phyloP scores from a whole-genome alignment of 2,329 filamentous ascomycete genomes.

The Fusarium torreyae region DNA sequence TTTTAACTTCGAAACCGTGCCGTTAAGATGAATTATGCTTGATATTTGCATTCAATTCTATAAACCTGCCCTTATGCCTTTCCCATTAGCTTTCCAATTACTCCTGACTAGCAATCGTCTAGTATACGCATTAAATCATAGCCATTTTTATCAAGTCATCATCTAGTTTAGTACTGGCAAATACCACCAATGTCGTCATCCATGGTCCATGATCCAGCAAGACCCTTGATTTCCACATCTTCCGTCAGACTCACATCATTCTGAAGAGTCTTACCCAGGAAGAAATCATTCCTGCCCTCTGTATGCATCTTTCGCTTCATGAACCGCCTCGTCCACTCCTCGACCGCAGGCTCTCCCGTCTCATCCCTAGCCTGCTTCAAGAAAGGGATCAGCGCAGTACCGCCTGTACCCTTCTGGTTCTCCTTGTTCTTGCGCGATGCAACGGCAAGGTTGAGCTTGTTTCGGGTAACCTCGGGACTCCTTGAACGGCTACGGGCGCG shows the following conservation, averaged over 20 bases:
- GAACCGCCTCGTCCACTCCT: slow-evolving; percentile 72
- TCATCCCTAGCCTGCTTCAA: slow-evolving; percentile 97
- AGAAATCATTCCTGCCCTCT: slow-evolving; percentile 70
- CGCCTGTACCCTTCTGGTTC: slow-evolving; percentile 89
- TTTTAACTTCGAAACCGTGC: neutral
- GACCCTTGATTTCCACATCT: slow-evolving; percentile 71
- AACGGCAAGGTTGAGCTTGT: slow-evolving; percentile 73
- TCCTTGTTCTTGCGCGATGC: slow-evolving; percentile 66
- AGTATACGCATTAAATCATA: neutral
- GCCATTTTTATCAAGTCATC: neutral
- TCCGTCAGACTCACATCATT: slow-evolving; percentile 56
- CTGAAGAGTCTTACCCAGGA: slow-evolving; percentile 68
- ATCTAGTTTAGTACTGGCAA: slow-evolving; percentile 64
- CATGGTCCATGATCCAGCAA: slow-evolving; percentile 91
- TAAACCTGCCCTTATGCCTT: neutral
- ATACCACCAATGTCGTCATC: slow-evolving; percentile 82
- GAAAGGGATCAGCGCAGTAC: slow-evolving; percentile 94
- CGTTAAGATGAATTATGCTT: neutral
- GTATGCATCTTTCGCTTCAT: slow-evolving; percentile 68
- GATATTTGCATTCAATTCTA: slow-evolving; percentile 1
- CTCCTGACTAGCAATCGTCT: neutral
- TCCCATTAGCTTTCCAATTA: slow-evolving; percentile 16
- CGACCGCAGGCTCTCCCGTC: slow-evolving; percentile 91
- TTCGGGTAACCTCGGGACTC: slow-evolving; percentile 67
- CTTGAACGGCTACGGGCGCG: slow-evolving; percentile 74